phyloP scores from a whole-genome alignment of 352 stramenopile genomes.

The Globisporangium rhizosaccharum region DNA sequence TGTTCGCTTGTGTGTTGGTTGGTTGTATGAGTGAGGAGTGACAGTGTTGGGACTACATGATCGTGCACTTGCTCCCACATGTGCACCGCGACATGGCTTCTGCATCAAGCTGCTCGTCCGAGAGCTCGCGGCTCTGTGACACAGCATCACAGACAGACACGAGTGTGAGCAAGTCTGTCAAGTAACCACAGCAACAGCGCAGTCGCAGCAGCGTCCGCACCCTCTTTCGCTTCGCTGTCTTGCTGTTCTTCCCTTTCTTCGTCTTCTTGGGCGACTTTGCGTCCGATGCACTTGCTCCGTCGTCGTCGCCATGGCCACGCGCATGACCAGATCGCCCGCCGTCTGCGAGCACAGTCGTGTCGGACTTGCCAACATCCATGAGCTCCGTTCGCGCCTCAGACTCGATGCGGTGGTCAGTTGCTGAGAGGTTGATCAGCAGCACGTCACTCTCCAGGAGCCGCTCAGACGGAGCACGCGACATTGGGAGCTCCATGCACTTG shows the following conservation, averaged over 20 bases:
- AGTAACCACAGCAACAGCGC: background rate
- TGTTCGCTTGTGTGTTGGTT: background rate
- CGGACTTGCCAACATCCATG: constrained; percentile 22
- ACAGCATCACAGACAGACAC: background rate
- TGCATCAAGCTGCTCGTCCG: constrained; percentile 39
- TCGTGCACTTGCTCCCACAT: constrained; percentile 47
- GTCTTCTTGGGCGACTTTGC: constrained; percentile 10
- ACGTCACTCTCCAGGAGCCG: constrained; percentile 5
- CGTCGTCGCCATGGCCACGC: constrained; percentile 6
- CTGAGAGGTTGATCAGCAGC: background rate
- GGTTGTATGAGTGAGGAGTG: background rate
- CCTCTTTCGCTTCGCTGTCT: constrained; percentile 13
- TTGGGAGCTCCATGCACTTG: background rate
- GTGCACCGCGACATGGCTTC: constrained; percentile 67
- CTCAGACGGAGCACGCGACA: background rate
- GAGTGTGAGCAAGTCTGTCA: background rate
- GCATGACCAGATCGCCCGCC: background rate
- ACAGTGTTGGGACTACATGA: constrained; percentile 41
- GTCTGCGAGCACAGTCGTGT: constrained; percentile 11
- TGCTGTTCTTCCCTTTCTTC: constrained; percentile 9
- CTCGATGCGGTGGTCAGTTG: constrained; percentile 8
- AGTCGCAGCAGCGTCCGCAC: background rate
- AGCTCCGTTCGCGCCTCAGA: constrained; percentile 20
- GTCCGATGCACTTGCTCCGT: background rate
- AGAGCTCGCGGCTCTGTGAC: constrained; percentile 6